Percentiles rank a stretch among this genome's conserved stretches.
Conservation (phyloP, 371 early-diverging fungal species). For the Rhizopus microsporus region DNA sequence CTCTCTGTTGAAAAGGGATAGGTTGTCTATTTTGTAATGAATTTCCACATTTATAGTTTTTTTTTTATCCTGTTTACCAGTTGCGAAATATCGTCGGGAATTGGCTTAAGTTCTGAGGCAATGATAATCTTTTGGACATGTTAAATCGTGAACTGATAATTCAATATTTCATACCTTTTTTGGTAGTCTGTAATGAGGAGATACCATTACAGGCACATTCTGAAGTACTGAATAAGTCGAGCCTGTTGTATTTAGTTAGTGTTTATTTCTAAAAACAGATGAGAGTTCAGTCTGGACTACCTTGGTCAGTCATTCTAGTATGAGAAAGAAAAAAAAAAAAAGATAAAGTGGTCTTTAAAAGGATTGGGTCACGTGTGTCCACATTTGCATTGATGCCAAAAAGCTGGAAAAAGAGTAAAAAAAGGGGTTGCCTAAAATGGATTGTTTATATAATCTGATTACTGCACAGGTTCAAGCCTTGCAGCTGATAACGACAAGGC, state of each 20-base stretch:
- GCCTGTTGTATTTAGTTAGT: slow-evolving; percentile 20
- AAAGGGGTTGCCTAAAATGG: too few species aligned
- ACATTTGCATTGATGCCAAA: too few species aligned
- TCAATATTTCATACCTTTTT: slow-evolving; percentile 38
- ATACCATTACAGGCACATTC: slow-evolving; percentile 56
- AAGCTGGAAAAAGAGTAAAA: too few species aligned
- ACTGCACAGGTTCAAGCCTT: too few species aligned
- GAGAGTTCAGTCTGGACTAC: neutral
- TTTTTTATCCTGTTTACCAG: slow-evolving; percentile 23
- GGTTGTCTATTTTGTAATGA: slow-evolving; percentile 14
- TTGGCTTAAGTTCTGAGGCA: slow-evolving; percentile 33
- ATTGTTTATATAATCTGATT: too few species aligned
- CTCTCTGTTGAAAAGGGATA: slow-evolving; percentile 49
- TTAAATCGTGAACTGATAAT: neutral
- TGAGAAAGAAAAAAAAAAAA: too few species aligned
- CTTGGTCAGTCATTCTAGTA: too few species aligned
- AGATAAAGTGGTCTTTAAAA: too few species aligned
- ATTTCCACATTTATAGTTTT: neutral
- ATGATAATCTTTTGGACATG: slow-evolving; percentile 26
- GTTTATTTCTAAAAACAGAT: neutral
- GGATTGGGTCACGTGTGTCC: too few species aligned
- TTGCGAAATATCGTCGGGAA: slow-evolving; percentile 40
- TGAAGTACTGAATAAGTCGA: slow-evolving; percentile 52
- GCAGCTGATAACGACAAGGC: too few species aligned
- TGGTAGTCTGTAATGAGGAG: slow-evolving; percentile 50